Evolutionary conservation across 78 protist genomes (phyloP).

Genomic region (Goniomonas avonlea): DNA sequence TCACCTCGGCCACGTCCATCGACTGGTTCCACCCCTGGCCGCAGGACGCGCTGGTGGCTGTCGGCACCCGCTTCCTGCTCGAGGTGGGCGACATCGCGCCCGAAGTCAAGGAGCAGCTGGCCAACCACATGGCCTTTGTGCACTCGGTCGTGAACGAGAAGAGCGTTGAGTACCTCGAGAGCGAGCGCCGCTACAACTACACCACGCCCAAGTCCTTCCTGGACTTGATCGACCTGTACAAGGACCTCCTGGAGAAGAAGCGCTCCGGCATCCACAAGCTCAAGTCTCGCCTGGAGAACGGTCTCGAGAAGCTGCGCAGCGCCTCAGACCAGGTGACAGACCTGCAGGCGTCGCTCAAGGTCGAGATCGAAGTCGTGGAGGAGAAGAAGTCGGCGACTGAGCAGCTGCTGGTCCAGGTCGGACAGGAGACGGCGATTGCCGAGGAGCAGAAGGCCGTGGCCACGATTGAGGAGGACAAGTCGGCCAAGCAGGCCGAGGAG

Average conservation of each 20-base stretch:
- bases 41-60: slow-evolving; percentile 66
- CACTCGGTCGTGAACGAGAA: slow-evolving; percentile 45
- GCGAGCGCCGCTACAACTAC: slow-evolving; percentile 57
- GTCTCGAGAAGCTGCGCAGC: slow-evolving; percentile 45
- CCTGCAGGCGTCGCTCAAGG: slow-evolving; percentile 45
- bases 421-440: slow-evolving; percentile 46
- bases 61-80: slow-evolving; percentile 40
- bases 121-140: slow-evolving; percentile 65
- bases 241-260: slow-evolving; percentile 39
- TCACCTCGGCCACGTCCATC: slow-evolving; percentile 45
- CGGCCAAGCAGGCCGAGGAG: neutral
- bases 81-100: slow-evolving; percentile 20
- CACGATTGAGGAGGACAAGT: slow-evolving; percentile 3
- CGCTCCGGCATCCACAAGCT: slow-evolving; percentile 9
- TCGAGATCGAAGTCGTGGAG: slow-evolving; percentile 41
- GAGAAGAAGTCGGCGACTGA: slow-evolving; percentile 39
- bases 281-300: slow-evolving; percentile 45
- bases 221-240: slow-evolving; percentile 63
- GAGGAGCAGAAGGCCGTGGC: slow-evolving; percentile 35
- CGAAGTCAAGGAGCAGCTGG: slow-evolving; percentile 8
- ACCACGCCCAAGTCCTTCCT: slow-evolving; percentile 79
- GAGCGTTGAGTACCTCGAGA: neutral
- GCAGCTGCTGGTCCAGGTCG: slow-evolving; percentile 57
- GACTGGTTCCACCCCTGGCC: slow-evolving; percentile 86
- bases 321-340: slow-evolving; percentile 54